phyloP scores from a whole-genome alignment of 495 filamentous ascomycete species.

The Xylaria intraflava region DNA sequence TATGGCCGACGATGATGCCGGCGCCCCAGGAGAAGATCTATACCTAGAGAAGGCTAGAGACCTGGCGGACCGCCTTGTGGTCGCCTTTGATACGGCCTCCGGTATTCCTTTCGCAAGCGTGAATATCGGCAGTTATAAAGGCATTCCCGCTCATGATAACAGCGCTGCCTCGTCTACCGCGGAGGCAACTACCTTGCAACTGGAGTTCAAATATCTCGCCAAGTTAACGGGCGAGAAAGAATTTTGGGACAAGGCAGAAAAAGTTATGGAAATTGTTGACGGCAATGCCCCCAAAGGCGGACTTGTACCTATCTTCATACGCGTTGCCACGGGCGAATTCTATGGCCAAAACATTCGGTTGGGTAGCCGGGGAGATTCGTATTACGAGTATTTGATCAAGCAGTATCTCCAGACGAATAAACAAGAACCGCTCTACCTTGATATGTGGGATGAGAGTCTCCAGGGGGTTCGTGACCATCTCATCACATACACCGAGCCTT shows the following conservation, averaged over 20 bases:
- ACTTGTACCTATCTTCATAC: conserved; percentile 84
- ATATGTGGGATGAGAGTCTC: conserved; percentile 88
- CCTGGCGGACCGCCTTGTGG: conserved; percentile 76
- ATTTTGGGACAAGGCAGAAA: conserved; percentile 87
- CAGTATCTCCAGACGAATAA: conserved; percentile 90
- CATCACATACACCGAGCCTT: conserved; percentile 75
- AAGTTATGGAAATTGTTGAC: conserved; percentile 85
- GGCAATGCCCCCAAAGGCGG: conserved; percentile 70
- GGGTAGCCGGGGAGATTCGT: conserved; percentile 89
- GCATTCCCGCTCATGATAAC: conserved; percentile 73
- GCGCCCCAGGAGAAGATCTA: conserved; percentile 71
- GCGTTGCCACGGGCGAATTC: conserved; percentile 72
- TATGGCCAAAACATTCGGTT: conserved; percentile 79
- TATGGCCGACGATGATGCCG: conserved; percentile 57
- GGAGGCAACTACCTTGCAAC: conserved; percentile 84
- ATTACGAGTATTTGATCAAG: conserved; percentile 97
- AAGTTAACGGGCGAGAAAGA: conserved; percentile 87
- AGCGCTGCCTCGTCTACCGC: conserved; percentile 89
- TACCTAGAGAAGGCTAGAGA: conserved; percentile 96
- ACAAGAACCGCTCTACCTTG: conserved; percentile 77
- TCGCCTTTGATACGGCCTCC: conserved; percentile 78
- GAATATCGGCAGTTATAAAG: conserved; percentile 68
- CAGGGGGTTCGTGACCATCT: conserved; percentile 85
- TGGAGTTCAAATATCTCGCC: conserved; percentile 96
- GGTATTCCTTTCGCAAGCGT: conserved; percentile 89